These are phyloP conservation scores for Chytridiales sp. DNA, from an alignment of 371 early-diverging fungal species.

Conservation along the genomic window DNA sequence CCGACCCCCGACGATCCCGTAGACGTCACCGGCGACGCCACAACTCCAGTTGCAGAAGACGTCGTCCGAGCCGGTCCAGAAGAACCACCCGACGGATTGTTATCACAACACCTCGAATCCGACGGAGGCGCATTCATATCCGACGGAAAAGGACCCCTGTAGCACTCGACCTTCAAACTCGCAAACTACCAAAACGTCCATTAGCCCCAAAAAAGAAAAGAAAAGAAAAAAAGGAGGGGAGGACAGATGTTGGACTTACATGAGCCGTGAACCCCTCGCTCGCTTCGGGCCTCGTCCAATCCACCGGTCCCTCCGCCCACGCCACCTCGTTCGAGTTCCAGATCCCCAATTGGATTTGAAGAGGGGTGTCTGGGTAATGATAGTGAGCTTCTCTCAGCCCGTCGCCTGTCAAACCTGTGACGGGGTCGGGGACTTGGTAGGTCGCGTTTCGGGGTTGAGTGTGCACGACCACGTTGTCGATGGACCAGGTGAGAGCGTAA, in stretches of 20 bases:
- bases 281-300: conserved; percentile 7
- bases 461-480: conserved; percentile 18
- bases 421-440: conserved; percentile 10
- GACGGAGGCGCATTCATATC: conserved; percentile 2
- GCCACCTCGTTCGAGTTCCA: conserved; percentile 15
- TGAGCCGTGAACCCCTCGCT: conserved; percentile 2
- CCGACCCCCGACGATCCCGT: background rate
- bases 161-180: conserved; percentile 20
- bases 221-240: too few species aligned
- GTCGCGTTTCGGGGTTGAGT: conserved; percentile 16
- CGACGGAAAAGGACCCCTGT: conserved; percentile 13
- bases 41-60: too few species aligned
- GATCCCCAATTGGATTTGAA: conserved; percentile 15
- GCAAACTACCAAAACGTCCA: too few species aligned
- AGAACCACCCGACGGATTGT: too few species aligned
- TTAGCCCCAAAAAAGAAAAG: too few species aligned
- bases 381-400: conserved; percentile 13
- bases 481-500: conserved; percentile 13
- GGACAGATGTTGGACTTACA: too few species aligned
- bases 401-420: too few species aligned
- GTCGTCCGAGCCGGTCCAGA: too few species aligned
- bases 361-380: conserved; percentile 27
- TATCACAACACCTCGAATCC: too few species aligned
- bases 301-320: conserved; percentile 25
- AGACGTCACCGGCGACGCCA: background rate